Percentiles rank a stretch among this genome's conserved stretches.
Evolutionary conservation across 768 basidiomycete genomes (phyloP).

Genomic region (Mycena vitilis): DNA sequence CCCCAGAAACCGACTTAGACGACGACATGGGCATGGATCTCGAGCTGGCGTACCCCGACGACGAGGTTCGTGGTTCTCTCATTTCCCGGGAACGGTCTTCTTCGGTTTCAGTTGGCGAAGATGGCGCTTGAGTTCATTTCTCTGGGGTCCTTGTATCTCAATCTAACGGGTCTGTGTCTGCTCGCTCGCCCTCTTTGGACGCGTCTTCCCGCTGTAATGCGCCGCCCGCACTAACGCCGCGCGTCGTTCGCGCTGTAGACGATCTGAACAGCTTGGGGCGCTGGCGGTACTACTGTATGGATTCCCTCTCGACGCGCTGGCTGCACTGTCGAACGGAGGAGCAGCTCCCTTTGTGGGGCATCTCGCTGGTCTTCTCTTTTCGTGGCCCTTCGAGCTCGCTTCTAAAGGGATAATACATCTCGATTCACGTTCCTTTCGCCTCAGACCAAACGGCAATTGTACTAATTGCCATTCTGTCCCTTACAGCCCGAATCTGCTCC

Average conservation of each 20-base stretch:
- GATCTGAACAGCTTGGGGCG: background rate
- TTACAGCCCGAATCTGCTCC: background rate
- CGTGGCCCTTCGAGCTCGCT: background rate
- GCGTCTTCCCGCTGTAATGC: constrained; percentile 2
- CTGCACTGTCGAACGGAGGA: background rate
- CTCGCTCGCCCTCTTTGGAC: background rate
- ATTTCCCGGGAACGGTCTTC: background rate
- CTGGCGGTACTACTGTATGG: too few species aligned
- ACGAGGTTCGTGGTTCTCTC: constrained; percentile 29
- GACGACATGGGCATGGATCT: constrained; percentile 31
- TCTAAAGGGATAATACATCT: background rate
- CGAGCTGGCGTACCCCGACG: constrained; percentile 34
- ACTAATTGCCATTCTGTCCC: background rate
- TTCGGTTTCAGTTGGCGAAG: background rate
- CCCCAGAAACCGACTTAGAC: constrained; percentile 18
- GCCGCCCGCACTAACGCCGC: constrained; percentile 9
- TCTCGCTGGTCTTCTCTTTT: background rate
- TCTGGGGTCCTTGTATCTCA: background rate
- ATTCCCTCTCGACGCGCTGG: background rate
- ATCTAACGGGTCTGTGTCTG: background rate
- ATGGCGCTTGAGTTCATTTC: background rate
- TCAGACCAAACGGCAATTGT: too few species aligned
- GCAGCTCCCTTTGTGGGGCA: background rate
- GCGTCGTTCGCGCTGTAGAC: background rate
- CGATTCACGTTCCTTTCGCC: background rate